These are phyloP conservation scores for Umbelopsis vinacea DNA, from an alignment of 192 early-diverging fungal genomes.

Conservation along the genomic window DNA sequence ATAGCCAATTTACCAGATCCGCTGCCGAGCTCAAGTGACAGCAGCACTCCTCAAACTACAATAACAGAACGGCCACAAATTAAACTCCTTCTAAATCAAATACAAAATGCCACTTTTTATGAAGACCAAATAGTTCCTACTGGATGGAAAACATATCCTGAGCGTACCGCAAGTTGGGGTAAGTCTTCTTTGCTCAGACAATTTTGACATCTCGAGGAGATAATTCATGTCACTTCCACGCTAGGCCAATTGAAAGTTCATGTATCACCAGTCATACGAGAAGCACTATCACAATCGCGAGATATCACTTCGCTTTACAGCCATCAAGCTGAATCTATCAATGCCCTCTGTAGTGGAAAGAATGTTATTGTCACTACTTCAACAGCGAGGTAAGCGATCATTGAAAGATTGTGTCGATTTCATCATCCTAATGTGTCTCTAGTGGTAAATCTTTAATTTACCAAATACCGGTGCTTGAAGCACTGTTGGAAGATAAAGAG, in stretches of 20 bases:
- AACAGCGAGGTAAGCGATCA: slow-evolving; percentile 61
- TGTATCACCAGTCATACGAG: neutral
- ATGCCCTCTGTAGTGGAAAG: slow-evolving; percentile 47
- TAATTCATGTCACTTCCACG: neutral
- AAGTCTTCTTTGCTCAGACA: neutral
- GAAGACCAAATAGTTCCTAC: neutral
- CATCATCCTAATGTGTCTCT: neutral
- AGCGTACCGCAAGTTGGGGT: neutral
- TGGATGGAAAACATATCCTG: neutral
- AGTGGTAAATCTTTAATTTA: slow-evolving; percentile 85
- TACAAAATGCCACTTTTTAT: slow-evolving; percentile 1
- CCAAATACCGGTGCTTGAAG: slow-evolving; percentile 68
- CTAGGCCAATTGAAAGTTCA: neutral
- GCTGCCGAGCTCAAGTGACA: neutral
- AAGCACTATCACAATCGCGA: neutral
- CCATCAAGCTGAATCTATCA: slow-evolving; percentile 77
- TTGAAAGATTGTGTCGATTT: neutral
- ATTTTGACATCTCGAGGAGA: neutral
- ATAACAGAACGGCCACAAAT: neutral
- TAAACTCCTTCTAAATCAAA: neutral
- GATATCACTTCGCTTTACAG: slow-evolving; percentile 51
- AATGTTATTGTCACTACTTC: slow-evolving; percentile 71
- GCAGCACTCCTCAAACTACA: neutral
- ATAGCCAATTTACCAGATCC: neutral
- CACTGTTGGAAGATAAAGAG: slow-evolving; percentile 45